Evolutionary conservation across 1,284 basidiomycete species (phyloP).

Genomic region (Trametes hirsuta): DNA sequence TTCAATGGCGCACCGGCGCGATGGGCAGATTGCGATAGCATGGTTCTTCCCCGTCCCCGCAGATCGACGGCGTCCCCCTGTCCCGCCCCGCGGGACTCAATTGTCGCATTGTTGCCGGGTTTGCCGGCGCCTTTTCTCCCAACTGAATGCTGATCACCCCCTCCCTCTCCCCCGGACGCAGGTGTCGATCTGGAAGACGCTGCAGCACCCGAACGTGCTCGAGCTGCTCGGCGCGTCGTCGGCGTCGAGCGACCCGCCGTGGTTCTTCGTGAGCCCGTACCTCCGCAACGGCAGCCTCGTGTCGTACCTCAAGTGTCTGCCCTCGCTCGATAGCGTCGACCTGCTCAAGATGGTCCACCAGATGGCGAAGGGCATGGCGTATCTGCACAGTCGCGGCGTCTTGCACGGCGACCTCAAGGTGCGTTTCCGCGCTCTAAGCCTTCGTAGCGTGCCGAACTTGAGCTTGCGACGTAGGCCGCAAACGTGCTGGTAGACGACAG

Average conservation of each 20-base stretch:
- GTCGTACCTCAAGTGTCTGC: constrained; percentile 47
- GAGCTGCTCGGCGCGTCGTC: constrained; percentile 48
- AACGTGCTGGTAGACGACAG: constrained; percentile 76
- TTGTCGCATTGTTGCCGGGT: too few relatives aligned
- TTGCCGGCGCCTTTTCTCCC: neutral
- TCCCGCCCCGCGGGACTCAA: too few relatives aligned
- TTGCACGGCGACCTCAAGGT: constrained; percentile 79
- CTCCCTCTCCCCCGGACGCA: neutral
- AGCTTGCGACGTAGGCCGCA: constrained; percentile 49
- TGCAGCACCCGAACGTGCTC: constrained; percentile 45
- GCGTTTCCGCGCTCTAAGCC: constrained; percentile 6
- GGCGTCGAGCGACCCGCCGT: constrained; percentile 44
- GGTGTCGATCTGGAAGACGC: constrained; percentile 42
- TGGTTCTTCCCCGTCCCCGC: too few relatives aligned
- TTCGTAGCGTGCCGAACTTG: neutral
- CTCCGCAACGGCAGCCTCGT: constrained; percentile 48
- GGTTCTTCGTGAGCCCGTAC: constrained; percentile 64
- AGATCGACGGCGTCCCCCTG: too few relatives aligned
- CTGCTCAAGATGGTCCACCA: constrained; percentile 65
- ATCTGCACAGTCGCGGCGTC: constrained; percentile 65
- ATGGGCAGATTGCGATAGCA: too few relatives aligned
- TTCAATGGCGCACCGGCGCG: too few relatives aligned
- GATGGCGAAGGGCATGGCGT: constrained; percentile 77
- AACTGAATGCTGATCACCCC: neutral
- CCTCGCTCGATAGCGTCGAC: constrained; percentile 42